Evolutionary conservation across 2,329 filamentous ascomycete genomes (phyloP).

Genomic region (Phialemoniopsis sp.): DNA sequence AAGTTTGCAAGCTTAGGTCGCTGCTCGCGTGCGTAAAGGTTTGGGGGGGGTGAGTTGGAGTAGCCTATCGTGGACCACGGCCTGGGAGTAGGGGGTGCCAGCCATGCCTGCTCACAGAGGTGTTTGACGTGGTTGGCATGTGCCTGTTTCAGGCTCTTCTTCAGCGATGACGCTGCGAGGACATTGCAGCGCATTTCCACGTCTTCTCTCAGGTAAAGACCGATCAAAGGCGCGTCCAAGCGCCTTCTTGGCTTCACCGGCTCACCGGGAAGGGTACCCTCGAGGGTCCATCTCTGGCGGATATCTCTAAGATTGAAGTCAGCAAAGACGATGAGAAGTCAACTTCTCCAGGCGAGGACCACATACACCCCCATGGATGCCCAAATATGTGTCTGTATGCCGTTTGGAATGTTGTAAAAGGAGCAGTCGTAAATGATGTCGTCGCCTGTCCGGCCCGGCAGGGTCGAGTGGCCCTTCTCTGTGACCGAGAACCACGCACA

Average conservation of each 20-base stretch:
- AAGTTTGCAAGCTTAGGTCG: too few relatives aligned
- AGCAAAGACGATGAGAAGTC: background rate
- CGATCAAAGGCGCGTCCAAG: constrained; percentile 58
- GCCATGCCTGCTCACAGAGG: constrained; percentile 48
- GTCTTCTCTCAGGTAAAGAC: constrained; percentile 81
- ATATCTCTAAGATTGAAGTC: constrained; percentile 47
- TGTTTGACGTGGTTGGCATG: constrained; percentile 66
- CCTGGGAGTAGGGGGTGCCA: constrained; percentile 11
- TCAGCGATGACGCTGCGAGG: constrained; percentile 72
- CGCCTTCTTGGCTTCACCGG: constrained; percentile 20
- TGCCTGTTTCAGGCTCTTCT: constrained; percentile 74
- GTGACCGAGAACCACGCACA: constrained; percentile 77
- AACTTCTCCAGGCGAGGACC: background rate
- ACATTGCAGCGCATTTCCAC: constrained; percentile 79
- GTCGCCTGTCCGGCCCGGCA: constrained; percentile 58
- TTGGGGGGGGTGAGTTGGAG: too few relatives aligned
- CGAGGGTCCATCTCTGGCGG: constrained; percentile 72
- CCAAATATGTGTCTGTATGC: constrained; percentile 79
- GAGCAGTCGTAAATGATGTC: constrained; percentile 76
- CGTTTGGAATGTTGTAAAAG: constrained; percentile 69
- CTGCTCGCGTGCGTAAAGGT: too few relatives aligned
- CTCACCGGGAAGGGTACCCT: constrained; percentile 69
- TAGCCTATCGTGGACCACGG: background rate
- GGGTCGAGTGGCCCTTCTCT: constrained; percentile 72
- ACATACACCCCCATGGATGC: constrained; percentile 67